phyloP scores from a whole-genome alignment of 768 basidiomycete genomes.

The Hypholoma sublateritium region DNA sequence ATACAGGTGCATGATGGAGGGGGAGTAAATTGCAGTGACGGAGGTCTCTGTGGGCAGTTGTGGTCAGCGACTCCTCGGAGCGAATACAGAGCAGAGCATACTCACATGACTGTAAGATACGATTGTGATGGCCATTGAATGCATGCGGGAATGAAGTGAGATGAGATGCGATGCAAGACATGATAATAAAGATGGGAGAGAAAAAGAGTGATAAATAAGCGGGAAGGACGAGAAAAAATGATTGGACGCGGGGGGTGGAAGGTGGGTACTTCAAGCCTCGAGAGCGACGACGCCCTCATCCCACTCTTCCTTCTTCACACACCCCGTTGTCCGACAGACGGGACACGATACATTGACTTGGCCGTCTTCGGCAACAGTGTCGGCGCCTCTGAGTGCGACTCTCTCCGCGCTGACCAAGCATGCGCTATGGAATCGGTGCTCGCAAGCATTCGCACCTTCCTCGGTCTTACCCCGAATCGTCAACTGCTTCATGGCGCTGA shows the following conservation, averaged over 20 bases:
- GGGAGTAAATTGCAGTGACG: constrained; percentile 8
- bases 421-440: constrained; percentile 68
- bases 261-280: neutral
- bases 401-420: constrained; percentile 72
- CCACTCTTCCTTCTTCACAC: constrained; percentile 63
- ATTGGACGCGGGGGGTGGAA: neutral
- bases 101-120: constrained; percentile 17
- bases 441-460: constrained; percentile 41
- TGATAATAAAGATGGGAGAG: neutral
- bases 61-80: neutral
- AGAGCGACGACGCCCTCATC: constrained; percentile 39
- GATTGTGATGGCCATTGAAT: constrained; percentile 6
- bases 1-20: neutral
- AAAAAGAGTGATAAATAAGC: neutral
- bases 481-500: constrained; percentile 35
- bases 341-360: constrained; percentile 72
- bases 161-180: constrained; percentile 1
- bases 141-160: neutral
- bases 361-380: constrained; percentile 35
- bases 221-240: neutral
- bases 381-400: constrained; percentile 61
- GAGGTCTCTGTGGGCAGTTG: neutral
- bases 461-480: constrained; percentile 29
- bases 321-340: constrained; percentile 66
- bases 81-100: neutral